Conservation (phyloP, 495 filamentous ascomycete species). For the Penicillium egyptiacum region DNA sequence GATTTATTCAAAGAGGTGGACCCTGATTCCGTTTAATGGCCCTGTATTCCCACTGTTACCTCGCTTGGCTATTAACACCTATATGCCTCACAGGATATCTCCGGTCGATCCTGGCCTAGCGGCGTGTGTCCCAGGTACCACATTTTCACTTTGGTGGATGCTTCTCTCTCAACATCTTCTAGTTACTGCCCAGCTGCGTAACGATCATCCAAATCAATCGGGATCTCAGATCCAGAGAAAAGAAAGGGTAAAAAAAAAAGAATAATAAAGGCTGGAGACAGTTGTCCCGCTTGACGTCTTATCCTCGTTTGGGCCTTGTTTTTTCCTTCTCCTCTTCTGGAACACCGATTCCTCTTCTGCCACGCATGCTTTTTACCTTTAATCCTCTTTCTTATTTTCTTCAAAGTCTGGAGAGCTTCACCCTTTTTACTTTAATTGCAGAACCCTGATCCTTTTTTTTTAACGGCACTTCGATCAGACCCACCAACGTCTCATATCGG, state of each 20-base stretch:
- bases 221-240: constrained; percentile 17
- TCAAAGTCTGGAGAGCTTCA: constrained; percentile 15
- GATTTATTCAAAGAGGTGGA: constrained; percentile 24
- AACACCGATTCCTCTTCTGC: constrained; percentile 10
- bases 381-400: neutral
- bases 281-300: constrained; percentile 9
- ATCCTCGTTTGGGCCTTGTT: constrained; percentile 9
- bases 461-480: constrained; percentile 33
- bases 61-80: constrained; percentile 13
- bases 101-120: constrained; percentile 19
- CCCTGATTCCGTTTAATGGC: constrained; percentile 31
- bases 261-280: constrained; percentile 4
- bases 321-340: constrained; percentile 8
- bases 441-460: constrained; percentile 29
- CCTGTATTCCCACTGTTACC: constrained; percentile 24
- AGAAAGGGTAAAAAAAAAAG: constrained; percentile 1
- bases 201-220: constrained; percentile 22
- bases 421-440: constrained; percentile 33
- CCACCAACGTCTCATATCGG: constrained; percentile 35
- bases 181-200: constrained; percentile 25
- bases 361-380: constrained; percentile 3
- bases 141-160: constrained; percentile 15
- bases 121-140: constrained; percentile 17
- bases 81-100: constrained; percentile 20
- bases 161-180: neutral